phyloP scores from a whole-genome alignment of 352 stramenopile genomes.

The Globisporangium canariense region DNA sequence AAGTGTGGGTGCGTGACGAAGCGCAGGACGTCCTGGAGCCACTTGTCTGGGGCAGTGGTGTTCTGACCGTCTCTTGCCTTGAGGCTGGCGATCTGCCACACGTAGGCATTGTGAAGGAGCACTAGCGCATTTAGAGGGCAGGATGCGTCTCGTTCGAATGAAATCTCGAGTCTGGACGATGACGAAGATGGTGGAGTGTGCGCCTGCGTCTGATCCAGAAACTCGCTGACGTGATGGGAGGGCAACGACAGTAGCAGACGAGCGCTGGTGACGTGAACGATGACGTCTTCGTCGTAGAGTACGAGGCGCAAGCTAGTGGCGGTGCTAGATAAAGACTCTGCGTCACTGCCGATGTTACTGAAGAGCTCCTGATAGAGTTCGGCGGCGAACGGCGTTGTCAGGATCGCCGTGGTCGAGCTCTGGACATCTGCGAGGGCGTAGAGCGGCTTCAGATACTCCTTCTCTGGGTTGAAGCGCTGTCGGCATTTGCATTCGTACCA shows the following conservation, averaged over 20 bases:
- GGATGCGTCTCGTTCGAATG: slow-evolving; percentile 36
- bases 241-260: not conserved
- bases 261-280: slow-evolving; percentile 35
- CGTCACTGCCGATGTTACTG: too few species aligned
- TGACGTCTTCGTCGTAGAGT: slow-evolving; percentile 29
- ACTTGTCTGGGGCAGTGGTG: slow-evolving; percentile 24
- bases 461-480: slow-evolving; percentile 34
- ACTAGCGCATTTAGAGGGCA: slow-evolving; percentile 31
- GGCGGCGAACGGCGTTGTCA: slow-evolving; percentile 29
- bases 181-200: not conserved
- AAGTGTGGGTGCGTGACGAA: slow-evolving; percentile 46
- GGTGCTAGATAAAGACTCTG: not conserved
- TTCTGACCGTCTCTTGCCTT: not conserved
- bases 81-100: slow-evolving; percentile 33
- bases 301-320: slow-evolving; percentile 21
- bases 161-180: slow-evolving; percentile 14
- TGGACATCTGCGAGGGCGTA: slow-evolving; percentile 37
- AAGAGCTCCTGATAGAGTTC: slow-evolving; percentile 23
- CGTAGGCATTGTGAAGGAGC: slow-evolving; percentile 29
- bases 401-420: slow-evolving; percentile 21
- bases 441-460: slow-evolving; percentile 48
- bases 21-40: slow-evolving; percentile 51
- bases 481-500: not conserved
- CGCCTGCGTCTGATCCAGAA: not conserved
- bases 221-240: not conserved